Evolutionary conservation across 768 basidiomycete species (phyloP).

Genomic region (Phaffia tasmanica): DNA sequence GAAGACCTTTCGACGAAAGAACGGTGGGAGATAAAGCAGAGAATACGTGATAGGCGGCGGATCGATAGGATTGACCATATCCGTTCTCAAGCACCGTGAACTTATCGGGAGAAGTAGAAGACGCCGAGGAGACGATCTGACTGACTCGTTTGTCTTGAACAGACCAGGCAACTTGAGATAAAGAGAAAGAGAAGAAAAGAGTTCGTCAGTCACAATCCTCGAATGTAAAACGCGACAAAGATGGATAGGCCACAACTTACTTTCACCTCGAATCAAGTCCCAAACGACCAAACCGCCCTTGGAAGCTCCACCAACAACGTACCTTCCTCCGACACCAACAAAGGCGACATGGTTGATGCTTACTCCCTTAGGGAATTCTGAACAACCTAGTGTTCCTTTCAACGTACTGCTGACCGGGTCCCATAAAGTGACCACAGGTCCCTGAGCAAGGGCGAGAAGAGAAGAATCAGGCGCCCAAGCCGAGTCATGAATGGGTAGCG

Average conservation of each 20-base stretch:
- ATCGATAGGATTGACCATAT: too few relatives aligned
- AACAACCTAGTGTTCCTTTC: slow-evolving; percentile 50
- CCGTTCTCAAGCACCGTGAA: slow-evolving; percentile 33
- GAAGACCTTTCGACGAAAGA: too few relatives aligned
- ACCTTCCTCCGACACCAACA: slow-evolving; percentile 59
- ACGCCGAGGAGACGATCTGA: slow-evolving; percentile 52
- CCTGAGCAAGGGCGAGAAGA: slow-evolving; percentile 63
- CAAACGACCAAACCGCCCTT: slow-evolving; percentile 34
- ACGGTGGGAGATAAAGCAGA: too few relatives aligned
- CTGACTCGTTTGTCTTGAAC: slow-evolving; percentile 19
- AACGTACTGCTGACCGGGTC: slow-evolving; percentile 55
- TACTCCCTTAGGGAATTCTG: slow-evolving; percentile 45
- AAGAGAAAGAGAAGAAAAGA: slow-evolving; percentile 15
- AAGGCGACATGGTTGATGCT: slow-evolving; percentile 46
- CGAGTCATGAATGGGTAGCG: slow-evolving; percentile 50
- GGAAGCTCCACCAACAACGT: slow-evolving; percentile 46
- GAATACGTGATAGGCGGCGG: too few relatives aligned
- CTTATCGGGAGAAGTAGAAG: slow-evolving; percentile 35
- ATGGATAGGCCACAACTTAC: slow-evolving; percentile 28
- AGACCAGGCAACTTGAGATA: slow-evolving; percentile 14
- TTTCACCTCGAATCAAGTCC: slow-evolving; percentile 39
- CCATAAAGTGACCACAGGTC: slow-evolving; percentile 59
- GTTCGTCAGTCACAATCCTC: slow-evolving; percentile 18
- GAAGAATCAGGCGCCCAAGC: slow-evolving; percentile 81
- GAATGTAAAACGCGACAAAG: slow-evolving; percentile 14